A percentile compares a stretch with the other conserved stretches of the same genome.
phyloP scores from a whole-genome alignment of 768 basidiomycete species.

The Sarcomyxa edulis region DNA sequence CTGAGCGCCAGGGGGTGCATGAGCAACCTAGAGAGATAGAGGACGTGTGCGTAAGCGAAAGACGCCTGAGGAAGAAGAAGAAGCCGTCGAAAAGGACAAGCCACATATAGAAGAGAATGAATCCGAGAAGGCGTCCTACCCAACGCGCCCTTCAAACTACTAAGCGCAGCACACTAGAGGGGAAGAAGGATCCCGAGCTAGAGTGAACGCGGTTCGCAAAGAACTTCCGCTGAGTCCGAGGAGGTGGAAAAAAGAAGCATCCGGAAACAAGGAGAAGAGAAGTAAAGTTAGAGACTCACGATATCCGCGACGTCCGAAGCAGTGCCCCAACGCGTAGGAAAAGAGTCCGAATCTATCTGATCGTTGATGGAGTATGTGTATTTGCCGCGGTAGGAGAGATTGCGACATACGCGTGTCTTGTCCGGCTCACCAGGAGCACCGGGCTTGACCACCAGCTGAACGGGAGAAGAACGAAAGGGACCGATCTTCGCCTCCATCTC shows the following conservation, averaged over 20 bases:
- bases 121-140: too few species aligned
- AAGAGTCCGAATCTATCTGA: constrained; percentile 15
- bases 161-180: too few species aligned
- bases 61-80: too few species aligned
- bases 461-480: constrained; percentile 18
- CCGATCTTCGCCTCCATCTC: constrained; percentile 9
- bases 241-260: constrained; percentile 6
- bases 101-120: too few species aligned
- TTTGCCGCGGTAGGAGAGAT: constrained; percentile 15
- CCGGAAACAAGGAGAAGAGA: background rate
- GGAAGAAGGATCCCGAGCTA: too few species aligned
- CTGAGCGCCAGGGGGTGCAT: constrained; percentile 23
- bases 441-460: constrained; percentile 3
- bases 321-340: constrained; percentile 18
- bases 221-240: constrained; percentile 1
- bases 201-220: background rate
- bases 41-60: too few species aligned
- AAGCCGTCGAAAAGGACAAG: too few species aligned
- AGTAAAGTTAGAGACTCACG: constrained; percentile 8
- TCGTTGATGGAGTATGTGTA: constrained; percentile 14
- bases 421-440: constrained; percentile 10
- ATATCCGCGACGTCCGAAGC: constrained; percentile 11
- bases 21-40: constrained; percentile 21
- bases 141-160: too few species aligned
- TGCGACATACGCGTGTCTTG: constrained; percentile 14